Percentiles rank a stretch among this genome's conserved stretches.
Evolutionary conservation across 2,329 filamentous ascomycete species (phyloP).

Genomic region (Colletotrichum aenigma): DNA sequence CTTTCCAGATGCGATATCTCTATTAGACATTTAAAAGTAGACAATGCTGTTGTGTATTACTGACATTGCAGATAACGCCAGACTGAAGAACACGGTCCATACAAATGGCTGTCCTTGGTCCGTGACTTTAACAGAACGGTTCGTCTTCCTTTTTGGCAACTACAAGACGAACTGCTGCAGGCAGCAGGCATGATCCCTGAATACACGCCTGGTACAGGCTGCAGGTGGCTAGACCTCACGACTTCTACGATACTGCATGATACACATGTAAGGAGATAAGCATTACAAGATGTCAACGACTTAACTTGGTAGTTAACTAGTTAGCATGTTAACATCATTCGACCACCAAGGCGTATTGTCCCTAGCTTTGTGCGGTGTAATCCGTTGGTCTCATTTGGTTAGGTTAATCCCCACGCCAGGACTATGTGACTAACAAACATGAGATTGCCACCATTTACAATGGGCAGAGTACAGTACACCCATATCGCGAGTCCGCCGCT

Average conservation of each 20-base stretch:
- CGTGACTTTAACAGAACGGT: background rate
- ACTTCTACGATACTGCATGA: background rate
- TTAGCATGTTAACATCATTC: background rate
- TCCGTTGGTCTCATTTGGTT: background rate
- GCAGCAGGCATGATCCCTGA: background rate
- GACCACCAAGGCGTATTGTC: constrained; percentile 24
- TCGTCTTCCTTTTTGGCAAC: background rate
- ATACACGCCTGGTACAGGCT: background rate
- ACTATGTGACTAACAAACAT: background rate
- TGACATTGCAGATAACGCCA: background rate
- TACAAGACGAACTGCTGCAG: background rate
- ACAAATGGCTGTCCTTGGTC: background rate
- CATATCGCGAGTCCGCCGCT: background rate
- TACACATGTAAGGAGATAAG: background rate
- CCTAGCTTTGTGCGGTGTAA: background rate
- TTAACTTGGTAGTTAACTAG: background rate
- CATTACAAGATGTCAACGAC: background rate
- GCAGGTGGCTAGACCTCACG: background rate
- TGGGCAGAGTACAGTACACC: background rate
- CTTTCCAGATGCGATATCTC: background rate
- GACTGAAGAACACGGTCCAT: background rate
- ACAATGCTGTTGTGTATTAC: too few relatives aligned
- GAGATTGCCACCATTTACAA: background rate
- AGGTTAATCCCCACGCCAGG: background rate
- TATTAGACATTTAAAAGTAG: too few relatives aligned